Conservation (phyloP, 1,284 basidiomycete genomes). For the Heliocybe sulcata region DNA sequence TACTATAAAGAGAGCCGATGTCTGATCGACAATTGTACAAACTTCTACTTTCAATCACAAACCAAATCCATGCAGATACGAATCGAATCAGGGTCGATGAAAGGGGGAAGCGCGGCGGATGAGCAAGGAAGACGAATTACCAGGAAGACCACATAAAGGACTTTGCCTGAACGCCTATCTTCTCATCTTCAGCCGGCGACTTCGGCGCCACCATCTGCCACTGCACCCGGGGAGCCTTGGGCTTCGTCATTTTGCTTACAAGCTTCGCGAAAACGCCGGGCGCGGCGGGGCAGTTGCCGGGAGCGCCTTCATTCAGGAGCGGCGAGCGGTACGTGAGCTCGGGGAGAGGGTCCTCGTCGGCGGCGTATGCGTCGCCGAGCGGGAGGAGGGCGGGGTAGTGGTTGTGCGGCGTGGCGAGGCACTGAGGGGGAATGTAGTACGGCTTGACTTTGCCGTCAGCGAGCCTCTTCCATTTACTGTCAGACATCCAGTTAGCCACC, state of each 20-base stretch:
- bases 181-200: no score
- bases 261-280: neutral
- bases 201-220: no score
- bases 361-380: neutral
- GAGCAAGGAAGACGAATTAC: no score
- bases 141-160: no score
- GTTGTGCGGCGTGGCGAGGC: neutral
- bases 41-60: no score
- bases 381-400: neutral
- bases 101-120: no score
- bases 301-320: neutral
- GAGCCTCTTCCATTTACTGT: neutral
- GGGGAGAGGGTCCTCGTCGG: neutral
- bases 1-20: no score
- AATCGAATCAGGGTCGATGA: no score
- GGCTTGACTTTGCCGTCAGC: neutral
- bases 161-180: no score
- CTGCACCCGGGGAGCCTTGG: neutral
- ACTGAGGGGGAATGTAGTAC: neutral
- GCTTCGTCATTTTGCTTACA: neutral
- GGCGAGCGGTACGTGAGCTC: neutral
- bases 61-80: no score
- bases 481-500: neutral
- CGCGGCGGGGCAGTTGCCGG: no score
- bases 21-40: no score